Conservation (phyloP, 768 basidiomycete species). For the Cystobasidiopsis lactophilus region DNA sequence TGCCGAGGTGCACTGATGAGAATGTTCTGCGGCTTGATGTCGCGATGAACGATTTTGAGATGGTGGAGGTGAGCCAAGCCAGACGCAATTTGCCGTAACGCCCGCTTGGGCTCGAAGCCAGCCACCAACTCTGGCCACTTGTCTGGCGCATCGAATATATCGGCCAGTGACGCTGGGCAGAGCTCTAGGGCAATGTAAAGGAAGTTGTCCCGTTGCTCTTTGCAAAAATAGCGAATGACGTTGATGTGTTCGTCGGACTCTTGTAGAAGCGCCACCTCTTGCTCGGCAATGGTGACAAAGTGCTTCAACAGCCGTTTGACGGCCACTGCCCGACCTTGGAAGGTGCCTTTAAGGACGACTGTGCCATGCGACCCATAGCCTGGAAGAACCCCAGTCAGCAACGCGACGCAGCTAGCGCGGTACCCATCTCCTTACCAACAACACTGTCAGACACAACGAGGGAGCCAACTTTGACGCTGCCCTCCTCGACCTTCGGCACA, state of each 20-base stretch:
- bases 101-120: slow-evolving; percentile 66
- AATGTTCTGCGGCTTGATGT: slow-evolving; percentile 97
- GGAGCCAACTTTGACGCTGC: slow-evolving; percentile 19
- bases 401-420: slow-evolving; percentile 24
- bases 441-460: slow-evolving; percentile 25
- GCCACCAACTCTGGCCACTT: slow-evolving; percentile 48
- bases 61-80: slow-evolving; percentile 78
- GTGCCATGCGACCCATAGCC: slow-evolving; percentile 70
- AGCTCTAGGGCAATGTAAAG: slow-evolving; percentile 94
- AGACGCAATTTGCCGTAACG: slow-evolving; percentile 60
- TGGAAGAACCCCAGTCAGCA: background rate
- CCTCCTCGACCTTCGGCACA: slow-evolving; percentile 29
- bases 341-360: slow-evolving; percentile 74
- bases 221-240: slow-evolving; percentile 94
- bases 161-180: slow-evolving; percentile 71
- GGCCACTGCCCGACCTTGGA: slow-evolving; percentile 96
- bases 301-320: slow-evolving; percentile 88
- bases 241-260: slow-evolving; percentile 96
- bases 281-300: slow-evolving; percentile 78
- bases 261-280: slow-evolving; percentile 83
- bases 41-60: slow-evolving; percentile 88
- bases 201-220: slow-evolving; percentile 80
- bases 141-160: slow-evolving; percentile 60
- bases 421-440: no score
- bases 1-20: slow-evolving; percentile 32